phyloP scores from a whole-genome alignment of 2,329 filamentous ascomycete species.

The Aureobasidium lini region DNA sequence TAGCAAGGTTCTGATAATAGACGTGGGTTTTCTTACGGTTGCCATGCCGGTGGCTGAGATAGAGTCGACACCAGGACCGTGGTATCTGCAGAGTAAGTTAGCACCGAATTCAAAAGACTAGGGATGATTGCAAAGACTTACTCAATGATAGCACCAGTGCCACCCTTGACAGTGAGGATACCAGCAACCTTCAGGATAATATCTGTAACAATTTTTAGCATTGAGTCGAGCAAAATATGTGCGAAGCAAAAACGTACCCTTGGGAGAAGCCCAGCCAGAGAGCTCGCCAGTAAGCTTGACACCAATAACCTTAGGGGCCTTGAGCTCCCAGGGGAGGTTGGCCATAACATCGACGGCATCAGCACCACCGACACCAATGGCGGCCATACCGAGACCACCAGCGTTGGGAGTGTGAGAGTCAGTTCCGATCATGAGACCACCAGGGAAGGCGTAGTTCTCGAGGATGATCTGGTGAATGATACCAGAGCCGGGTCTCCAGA shows the following conservation, averaged over 20 bases:
- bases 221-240: neutral
- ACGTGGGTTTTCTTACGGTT: neutral
- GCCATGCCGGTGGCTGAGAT: slow-evolving; percentile 75
- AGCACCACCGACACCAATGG: slow-evolving; percentile 95
- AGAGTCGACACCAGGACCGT: slow-evolving; percentile 62
- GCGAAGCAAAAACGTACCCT: slow-evolving; percentile 54
- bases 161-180: slow-evolving; percentile 95
- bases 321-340: slow-evolving; percentile 93
- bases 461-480: slow-evolving; percentile 99
- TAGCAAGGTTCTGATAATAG: no score
- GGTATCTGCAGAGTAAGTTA: no score
- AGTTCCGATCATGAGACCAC: slow-evolving; percentile 94
- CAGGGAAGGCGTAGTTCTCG: slow-evolving; percentile 99
- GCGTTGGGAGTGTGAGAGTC: slow-evolving; percentile 97
- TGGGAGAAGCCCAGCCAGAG: slow-evolving; percentile 86
- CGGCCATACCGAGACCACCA: slow-evolving; percentile 89
- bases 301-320: slow-evolving; percentile 95
- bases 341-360: slow-evolving; percentile 99
- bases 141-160: slow-evolving; percentile 84
- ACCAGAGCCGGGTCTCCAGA: slow-evolving; percentile 97
- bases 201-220: slow-evolving; percentile 47
- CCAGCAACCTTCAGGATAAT: slow-evolving; percentile 97
- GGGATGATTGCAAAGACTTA: slow-evolving; percentile 41
- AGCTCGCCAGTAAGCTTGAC: slow-evolving; percentile 86
- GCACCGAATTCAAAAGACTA: slow-evolving; percentile 17